Base-by-base conservation (phyloP, 257 asterid species). In the Anisodus acutangulus region DNA sequence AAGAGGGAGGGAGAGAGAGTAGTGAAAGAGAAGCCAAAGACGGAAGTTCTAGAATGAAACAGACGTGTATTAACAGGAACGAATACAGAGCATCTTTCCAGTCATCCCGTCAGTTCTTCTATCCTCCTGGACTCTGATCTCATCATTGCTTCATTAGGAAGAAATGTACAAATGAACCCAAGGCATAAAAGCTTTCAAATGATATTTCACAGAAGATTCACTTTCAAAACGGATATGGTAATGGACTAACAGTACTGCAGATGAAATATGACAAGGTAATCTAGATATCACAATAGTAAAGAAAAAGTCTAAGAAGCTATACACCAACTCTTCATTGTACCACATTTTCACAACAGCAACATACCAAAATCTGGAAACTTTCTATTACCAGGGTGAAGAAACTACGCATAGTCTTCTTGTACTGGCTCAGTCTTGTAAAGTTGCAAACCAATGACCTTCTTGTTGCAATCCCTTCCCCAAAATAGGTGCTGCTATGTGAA, bases 371-470 rank as follows among this genome's bases (percentile, higher is more conserved):
- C 91, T 3, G 86, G 86, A 74, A 85, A 90, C 81, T 63, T 86
- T 67, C 84, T 86, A n/a, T 74, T 82, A 49, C 88, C 90, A 9
- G 87, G 31, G 63, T 90, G 91, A 85, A 84, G 87, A 74, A 90
- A 90, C 51, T 88, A 86, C 26, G 90, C 92, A 79, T 90, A 90
- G 43, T 90, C 91, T 79, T 86, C 74, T 76, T 60, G 84, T 45
- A 87, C 91, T 54, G 66, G 84, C 55, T 86, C 88, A 39, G 81
- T 86, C 86, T 86, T 86, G 84, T 85, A 82, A 35, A 90, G 83
- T 83, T 90, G 92, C 88, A 90, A 83, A 35, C 74, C 85, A 90
- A 67, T 60, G 91, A 91, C 80, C 92, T 85, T 84, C 92, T 90
- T 39, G 92, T 90, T 64, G 88, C 89, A 88, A 90, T 90, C 6